Evolutionary conservation across 2,329 filamentous ascomycete species (phyloP).

Genomic region (Mycosphaerelloides madeirae): DNA sequence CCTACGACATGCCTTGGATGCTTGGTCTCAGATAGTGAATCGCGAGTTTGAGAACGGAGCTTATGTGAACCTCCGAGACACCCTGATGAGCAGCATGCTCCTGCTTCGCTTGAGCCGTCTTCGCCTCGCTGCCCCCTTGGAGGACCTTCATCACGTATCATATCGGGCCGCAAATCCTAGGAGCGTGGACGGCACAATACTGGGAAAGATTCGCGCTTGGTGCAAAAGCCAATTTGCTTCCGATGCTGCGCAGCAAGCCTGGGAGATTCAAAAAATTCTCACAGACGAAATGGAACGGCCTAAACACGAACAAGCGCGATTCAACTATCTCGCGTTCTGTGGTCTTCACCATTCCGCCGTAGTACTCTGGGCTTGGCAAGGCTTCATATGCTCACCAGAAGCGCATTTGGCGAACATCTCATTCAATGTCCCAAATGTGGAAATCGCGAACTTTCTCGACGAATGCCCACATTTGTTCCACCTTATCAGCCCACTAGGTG

Average conservation of each 20-base stretch:
- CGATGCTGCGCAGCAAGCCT: conserved; percentile 12
- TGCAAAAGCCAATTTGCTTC: conserved; percentile 6
- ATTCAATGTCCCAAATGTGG: conserved; percentile 1
- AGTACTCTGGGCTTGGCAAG: conserved; percentile 10
- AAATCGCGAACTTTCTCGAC: conserved; percentile 11
- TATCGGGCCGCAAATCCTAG: conserved; percentile 11
- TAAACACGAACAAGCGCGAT: conserved; percentile 6
- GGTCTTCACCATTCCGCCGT: conserved; percentile 17
- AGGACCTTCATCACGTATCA: conserved; percentile 14
- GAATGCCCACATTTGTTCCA: conserved; percentile 12
- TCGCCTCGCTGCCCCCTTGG: conserved; percentile 11
- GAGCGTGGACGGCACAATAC: conserved; percentile 4
- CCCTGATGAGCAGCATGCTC: conserved; percentile 11
- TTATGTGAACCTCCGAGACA: conserved; percentile 10
- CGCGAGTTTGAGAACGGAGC: conserved; percentile 4
- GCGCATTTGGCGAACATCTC: not conserved
- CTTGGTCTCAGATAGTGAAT: conserved; percentile 8
- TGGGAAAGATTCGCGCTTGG: conserved; percentile 11
- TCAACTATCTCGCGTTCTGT: conserved; percentile 18
- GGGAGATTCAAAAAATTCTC: conserved; percentile 13
- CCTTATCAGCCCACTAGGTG: conserved; percentile 13
- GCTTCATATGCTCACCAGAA: not conserved
- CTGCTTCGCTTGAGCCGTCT: conserved; percentile 12
- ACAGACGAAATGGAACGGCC: conserved; percentile 10
- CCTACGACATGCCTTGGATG: conserved; percentile 9